Percentiles rank a stretch among this genome's conserved stretches.
phyloP scores from a whole-genome alignment of 179 eudicot species.

The Vitellaria paradoxa region DNA sequence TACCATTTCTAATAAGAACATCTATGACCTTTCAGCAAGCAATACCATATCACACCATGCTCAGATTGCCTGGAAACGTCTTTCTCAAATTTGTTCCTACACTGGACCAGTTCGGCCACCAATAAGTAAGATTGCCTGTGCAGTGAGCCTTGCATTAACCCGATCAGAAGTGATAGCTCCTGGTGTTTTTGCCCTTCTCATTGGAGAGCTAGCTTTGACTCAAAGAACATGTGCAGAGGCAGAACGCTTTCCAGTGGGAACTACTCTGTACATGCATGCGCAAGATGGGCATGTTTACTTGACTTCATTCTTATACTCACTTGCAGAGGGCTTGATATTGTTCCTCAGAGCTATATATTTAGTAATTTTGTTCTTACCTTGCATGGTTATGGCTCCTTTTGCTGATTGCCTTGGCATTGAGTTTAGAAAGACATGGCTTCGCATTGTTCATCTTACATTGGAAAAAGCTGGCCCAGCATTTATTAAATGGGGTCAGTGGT shows the following conservation, averaged over 20 bases:
- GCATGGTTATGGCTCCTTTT: slow-evolving; percentile 84
- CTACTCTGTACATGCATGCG: slow-evolving; percentile 53
- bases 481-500: slow-evolving; percentile 99
- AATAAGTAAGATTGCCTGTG: slow-evolving; percentile 58
- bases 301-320: slow-evolving; percentile 45
- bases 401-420: slow-evolving; percentile 67
- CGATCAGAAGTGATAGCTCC: slow-evolving; percentile 63
- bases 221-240: slow-evolving; percentile 51
- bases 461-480: slow-evolving; percentile 93
- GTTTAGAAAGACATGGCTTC: slow-evolving; percentile 72
- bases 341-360: slow-evolving; percentile 66
- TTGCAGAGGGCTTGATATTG: slow-evolving; percentile 60
- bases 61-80: slow-evolving; percentile 63
- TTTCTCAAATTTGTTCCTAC: slow-evolving; percentile 42
- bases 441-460: slow-evolving; percentile 54
- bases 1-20: slow-evolving; percentile 23
- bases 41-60: slow-evolving; percentile 44
- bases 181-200: slow-evolving; percentile 56
- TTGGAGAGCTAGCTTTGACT: slow-evolving; percentile 56
- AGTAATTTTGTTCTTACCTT: slow-evolving; percentile 68
- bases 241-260: slow-evolving; percentile 38
- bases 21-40: slow-evolving; percentile 33
- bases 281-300: slow-evolving; percentile 72
- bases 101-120: slow-evolving; percentile 37
- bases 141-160: slow-evolving; percentile 70